These are phyloP conservation scores for Panellus pusillus DNA, from an alignment of 768 basidiomycete species.

Conservation along the genomic window DNA sequence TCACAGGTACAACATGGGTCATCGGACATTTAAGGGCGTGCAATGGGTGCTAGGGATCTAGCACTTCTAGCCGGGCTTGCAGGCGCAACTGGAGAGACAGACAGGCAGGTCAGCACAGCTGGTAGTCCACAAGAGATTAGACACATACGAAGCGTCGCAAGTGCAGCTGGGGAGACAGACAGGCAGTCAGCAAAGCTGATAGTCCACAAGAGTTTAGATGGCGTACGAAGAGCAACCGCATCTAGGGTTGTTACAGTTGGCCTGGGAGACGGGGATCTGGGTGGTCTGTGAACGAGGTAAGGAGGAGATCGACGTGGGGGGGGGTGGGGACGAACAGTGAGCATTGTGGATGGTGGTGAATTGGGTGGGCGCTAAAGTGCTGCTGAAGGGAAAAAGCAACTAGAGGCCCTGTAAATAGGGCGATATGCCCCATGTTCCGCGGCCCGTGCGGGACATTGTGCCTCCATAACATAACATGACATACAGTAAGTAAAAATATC, in stretches of 20 bases:
- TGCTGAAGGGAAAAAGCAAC: slow-evolving; percentile 7
- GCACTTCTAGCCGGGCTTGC: slow-evolving; percentile 57
- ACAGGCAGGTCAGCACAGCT: background rate
- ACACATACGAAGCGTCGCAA: slow-evolving; percentile 48
- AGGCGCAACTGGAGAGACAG: slow-evolving; percentile 47
- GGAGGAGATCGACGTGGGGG: background rate
- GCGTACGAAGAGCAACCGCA: slow-evolving; percentile 58
- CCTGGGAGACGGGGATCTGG: slow-evolving; percentile 42
- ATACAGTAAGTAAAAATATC: no score
- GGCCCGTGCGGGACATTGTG: no score
- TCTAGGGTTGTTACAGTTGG: slow-evolving; percentile 44
- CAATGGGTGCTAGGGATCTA: slow-evolving; percentile 29
- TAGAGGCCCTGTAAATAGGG: background rate
- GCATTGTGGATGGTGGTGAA: slow-evolving; percentile 33
- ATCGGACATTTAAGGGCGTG: background rate
- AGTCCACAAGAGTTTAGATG: background rate
- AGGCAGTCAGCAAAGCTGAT: background rate
- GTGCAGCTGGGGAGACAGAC: slow-evolving; percentile 36
- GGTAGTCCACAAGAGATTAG: background rate
- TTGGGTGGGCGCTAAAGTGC: slow-evolving; percentile 7
- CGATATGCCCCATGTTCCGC: background rate
- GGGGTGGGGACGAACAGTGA: slow-evolving; percentile 34
- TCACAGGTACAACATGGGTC: slow-evolving; percentile 10
- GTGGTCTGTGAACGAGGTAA: slow-evolving; percentile 27
- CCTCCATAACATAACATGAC: no score